Evolutionary conservation across 108 stramenopile genomes (phyloP).

Genomic region (Stephanodiscus triporus): DNA sequence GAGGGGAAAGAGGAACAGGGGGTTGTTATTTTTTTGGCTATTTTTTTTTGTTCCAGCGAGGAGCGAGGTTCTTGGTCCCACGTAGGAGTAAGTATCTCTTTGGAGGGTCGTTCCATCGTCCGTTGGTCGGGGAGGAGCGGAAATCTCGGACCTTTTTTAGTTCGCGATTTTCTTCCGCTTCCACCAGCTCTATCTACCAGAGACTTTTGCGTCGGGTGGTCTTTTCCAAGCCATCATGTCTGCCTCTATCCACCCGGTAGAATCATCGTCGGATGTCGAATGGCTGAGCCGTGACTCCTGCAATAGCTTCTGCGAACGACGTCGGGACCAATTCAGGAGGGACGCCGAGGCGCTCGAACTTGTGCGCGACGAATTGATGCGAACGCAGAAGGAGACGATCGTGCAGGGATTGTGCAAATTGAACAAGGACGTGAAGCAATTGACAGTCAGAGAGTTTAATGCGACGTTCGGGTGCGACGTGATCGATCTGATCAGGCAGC

Average conservation of each 20-base stretch:
- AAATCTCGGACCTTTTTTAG: too few relatives aligned
- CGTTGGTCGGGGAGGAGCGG: too few relatives aligned
- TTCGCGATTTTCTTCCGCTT: neutral
- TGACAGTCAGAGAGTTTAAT: constrained; percentile 77
- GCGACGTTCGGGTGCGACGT: constrained; percentile 58
- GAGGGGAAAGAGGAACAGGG: too few relatives aligned
- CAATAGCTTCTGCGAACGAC: constrained; percentile 15
- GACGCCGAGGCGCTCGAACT: constrained; percentile 29
- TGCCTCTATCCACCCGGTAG: neutral
- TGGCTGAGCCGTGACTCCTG: constrained; percentile 33
- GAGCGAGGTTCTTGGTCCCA: too few relatives aligned
- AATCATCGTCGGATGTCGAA: constrained; percentile 20
- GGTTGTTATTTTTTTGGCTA: too few relatives aligned
- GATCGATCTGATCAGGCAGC: constrained; percentile 50
- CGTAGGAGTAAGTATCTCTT: too few relatives aligned
- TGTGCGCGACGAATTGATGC: constrained; percentile 21
- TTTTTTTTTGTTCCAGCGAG: too few relatives aligned
- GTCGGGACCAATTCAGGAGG: constrained; percentile 17
- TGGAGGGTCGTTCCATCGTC: too few relatives aligned
- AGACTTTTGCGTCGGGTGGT: too few relatives aligned
- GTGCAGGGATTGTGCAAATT: constrained; percentile 48
- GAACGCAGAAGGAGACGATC: constrained; percentile 25
- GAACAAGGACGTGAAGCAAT: constrained; percentile 54
- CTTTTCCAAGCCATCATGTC: neutral
- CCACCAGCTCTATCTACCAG: too few relatives aligned